Percentiles rank a stretch among this genome's conserved stretches.
These are phyloP conservation scores for Vaucheria bursata DNA, from an alignment of 352 stramenopile species.

Conservation along the genomic window DNA sequence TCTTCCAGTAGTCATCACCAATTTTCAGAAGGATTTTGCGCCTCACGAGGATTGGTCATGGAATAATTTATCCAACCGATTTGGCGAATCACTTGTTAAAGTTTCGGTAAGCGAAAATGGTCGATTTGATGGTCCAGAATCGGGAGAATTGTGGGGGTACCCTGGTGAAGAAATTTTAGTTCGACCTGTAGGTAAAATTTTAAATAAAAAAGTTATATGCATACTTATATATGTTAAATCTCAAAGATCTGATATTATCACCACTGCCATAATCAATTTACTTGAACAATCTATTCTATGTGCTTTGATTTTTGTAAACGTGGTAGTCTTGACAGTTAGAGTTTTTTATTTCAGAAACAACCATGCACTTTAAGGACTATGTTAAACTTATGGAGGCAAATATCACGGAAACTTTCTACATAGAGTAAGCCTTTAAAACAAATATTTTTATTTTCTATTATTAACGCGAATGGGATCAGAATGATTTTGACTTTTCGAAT, in stretches of 20 bases:
- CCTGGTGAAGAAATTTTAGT: constrained; percentile 41
- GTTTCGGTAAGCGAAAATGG: constrained; percentile 14
- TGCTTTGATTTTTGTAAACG: no score
- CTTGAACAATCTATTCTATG: no score
- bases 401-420: constrained; percentile 44
- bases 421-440: constrained; percentile 24
- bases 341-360: no score
- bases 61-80: constrained; percentile 6
- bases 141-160: constrained; percentile 38
- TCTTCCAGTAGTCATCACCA: constrained; percentile 38
- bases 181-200: constrained; percentile 23
- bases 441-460: no score
- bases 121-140: constrained; percentile 43
- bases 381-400: constrained; percentile 17
- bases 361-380: constrained; percentile 42
- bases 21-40: constrained; percentile 43
- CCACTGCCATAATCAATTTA: no score
- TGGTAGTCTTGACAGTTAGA: no score
- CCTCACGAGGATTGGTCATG: constrained; percentile 24
- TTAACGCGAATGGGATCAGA: no score
- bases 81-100: constrained; percentile 6
- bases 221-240: no score
- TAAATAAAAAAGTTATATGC: no score
- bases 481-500: no score
- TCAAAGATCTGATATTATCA: no score